Conservation (phyloP, 768 basidiomycete genomes). For the Suillus weaverae region DNA sequence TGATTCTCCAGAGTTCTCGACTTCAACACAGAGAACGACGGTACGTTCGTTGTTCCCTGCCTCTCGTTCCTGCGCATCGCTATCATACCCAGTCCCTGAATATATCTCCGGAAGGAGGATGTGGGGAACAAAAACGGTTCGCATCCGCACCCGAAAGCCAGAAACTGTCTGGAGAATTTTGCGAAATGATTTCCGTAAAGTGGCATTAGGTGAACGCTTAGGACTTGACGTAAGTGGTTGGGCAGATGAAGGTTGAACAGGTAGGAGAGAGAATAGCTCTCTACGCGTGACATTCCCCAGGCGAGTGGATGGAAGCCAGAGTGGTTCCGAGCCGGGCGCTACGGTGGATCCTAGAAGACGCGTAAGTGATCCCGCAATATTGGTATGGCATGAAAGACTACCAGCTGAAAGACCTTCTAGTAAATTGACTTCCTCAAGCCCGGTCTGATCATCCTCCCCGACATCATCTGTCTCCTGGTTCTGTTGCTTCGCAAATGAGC, state of each 20-base stretch:
- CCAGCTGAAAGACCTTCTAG: slow-evolving; percentile 68
- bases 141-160: slow-evolving; percentile 89
- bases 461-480: slow-evolving; percentile 22
- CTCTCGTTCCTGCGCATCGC: slow-evolving; percentile 43
- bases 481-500: neutral
- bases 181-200: slow-evolving; percentile 83
- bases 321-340: slow-evolving; percentile 29
- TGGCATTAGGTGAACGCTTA: slow-evolving; percentile 53
- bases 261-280: slow-evolving; percentile 63
- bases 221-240: slow-evolving; percentile 45
- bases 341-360: slow-evolving; percentile 46
- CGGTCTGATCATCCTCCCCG: slow-evolving; percentile 42
- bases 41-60: slow-evolving; percentile 82
- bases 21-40: slow-evolving; percentile 87
- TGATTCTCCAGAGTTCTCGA: slow-evolving; percentile 78
- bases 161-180: slow-evolving; percentile 76
- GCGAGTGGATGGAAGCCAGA: slow-evolving; percentile 67
- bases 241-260: slow-evolving; percentile 40
- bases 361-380: neutral
- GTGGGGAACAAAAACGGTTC: slow-evolving; percentile 90
- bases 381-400: slow-evolving; percentile 27
- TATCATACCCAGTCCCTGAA: slow-evolving; percentile 17
- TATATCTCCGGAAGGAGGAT: slow-evolving; percentile 58
- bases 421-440: slow-evolving; percentile 68
- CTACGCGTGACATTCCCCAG: slow-evolving; percentile 68